A percentile compares a stretch with the other conserved stretches of the same genome.
Evolutionary conservation across 2,329 filamentous ascomycete genomes (phyloP).

Genomic region (Talaromyces marneffei): DNA sequence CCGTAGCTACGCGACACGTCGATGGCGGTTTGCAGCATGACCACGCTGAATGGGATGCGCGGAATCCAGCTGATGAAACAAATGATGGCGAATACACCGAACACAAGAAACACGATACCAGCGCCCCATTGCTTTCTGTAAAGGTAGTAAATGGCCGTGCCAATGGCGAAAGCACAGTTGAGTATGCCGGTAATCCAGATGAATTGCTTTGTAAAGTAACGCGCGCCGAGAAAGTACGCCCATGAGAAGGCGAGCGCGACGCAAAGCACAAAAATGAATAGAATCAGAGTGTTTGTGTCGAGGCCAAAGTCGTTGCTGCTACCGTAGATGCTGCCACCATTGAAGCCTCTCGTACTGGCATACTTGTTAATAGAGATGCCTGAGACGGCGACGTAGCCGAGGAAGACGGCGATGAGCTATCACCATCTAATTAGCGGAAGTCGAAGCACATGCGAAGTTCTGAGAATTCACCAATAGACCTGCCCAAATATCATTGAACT

Average conservation of each 20-base stretch:
- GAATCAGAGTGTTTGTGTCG: slow-evolving; percentile 75
- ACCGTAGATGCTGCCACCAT: slow-evolving; percentile 69
- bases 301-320: slow-evolving; percentile 61
- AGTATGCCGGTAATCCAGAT: slow-evolving; percentile 90
- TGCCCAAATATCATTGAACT: slow-evolving; percentile 87
- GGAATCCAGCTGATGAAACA: slow-evolving; percentile 86
- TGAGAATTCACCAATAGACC: slow-evolving; percentile 59
- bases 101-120: slow-evolving; percentile 80
- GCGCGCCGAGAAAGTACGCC: slow-evolving; percentile 68
- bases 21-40: slow-evolving; percentile 83
- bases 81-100: slow-evolving; percentile 71
- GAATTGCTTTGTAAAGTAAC: slow-evolving; percentile 78
- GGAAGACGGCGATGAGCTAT: slow-evolving; percentile 63
- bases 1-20: slow-evolving; percentile 78
- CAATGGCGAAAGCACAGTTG: slow-evolving; percentile 79
- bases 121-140: slow-evolving; percentile 70
- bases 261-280: slow-evolving; percentile 73
- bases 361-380: slow-evolving; percentile 73
- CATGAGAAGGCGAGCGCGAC: slow-evolving; percentile 71
- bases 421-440: neutral
- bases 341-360: slow-evolving; percentile 54
- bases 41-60: slow-evolving; percentile 80
- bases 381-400: slow-evolving; percentile 71
- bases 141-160: slow-evolving; percentile 80
- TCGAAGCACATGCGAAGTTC: neutral